Conservation (phyloP, 106 monocot genomes). For the Vanilla planifolia region DNA sequence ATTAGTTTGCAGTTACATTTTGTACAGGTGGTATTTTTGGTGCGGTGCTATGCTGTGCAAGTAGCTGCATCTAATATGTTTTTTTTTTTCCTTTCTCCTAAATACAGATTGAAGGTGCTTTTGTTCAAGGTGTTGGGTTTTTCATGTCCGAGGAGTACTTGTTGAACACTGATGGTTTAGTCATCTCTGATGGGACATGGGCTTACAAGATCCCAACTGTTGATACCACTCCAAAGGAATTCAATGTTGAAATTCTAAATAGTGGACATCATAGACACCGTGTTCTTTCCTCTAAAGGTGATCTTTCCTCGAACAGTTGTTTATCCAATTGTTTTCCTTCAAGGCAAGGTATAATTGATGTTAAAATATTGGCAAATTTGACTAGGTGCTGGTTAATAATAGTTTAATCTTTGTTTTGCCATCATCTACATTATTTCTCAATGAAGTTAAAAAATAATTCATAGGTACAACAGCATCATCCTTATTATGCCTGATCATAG, state of each 20-base stretch:
- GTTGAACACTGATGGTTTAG: conserved; percentile 67
- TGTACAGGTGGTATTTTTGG: too few species aligned
- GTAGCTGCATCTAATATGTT: too few species aligned
- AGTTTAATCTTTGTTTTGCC: too few species aligned
- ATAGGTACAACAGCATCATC: too few species aligned
- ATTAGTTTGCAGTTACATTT: too few species aligned
- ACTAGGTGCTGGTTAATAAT: neutral
- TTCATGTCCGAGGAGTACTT: conserved; percentile 69
- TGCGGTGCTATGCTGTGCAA: too few species aligned
- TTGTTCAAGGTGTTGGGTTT: conserved; percentile 92
- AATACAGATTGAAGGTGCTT: conserved; percentile 83
- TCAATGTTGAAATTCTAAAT: conserved; percentile 71
- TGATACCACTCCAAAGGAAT: conserved; percentile 73
- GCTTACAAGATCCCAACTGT: conserved; percentile 82
- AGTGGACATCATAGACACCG: conserved; percentile 66
- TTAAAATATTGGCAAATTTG: neutral
- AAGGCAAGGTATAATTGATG: too few species aligned
- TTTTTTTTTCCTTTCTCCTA: neutral
- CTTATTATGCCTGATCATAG: too few species aligned
- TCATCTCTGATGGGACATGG: conserved; percentile 72
- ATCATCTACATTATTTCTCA: too few species aligned
- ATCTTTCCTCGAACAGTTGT: neutral
- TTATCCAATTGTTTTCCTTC: neutral
- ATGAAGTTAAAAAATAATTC: too few species aligned
- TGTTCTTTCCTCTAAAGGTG: conserved; percentile 90